Base-by-base conservation (phyloP, 2,329 filamentous ascomycete species). In the Fusarium ambrosium region DNA sequence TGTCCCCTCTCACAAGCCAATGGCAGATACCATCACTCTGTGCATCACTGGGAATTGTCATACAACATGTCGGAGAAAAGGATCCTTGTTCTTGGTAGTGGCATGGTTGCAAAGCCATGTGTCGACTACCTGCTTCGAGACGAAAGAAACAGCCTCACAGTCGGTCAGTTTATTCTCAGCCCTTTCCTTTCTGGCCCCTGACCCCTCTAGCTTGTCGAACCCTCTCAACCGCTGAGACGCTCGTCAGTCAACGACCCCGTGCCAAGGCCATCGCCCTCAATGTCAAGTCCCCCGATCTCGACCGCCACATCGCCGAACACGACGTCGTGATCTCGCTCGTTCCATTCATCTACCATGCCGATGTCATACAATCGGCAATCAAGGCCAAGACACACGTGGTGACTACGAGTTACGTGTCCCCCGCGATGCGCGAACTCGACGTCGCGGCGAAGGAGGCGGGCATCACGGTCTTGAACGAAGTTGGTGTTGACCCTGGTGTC, bases 381-480 rank as follows among this genome's bases (percentile, higher is more conserved):
- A 88, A 88, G 71, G 88, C 88, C 72, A 93, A 92, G 88, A 93
- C 91, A 82, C 84, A 94, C 84, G 91, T 94, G 29, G 92, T 94
- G 72, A 94, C 92, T 29, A 93, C 92, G n/a, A 91, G 89, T n/a
- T 94, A 94, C 79, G 90, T 93, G 67, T 92, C 90, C 9, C 90
- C 91, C 2, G 91, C 90, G 16, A 93, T 94, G 90, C 84, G 88
- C 83, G 91, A 90, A 80, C 86, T 94, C 43, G 90, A 93, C 69
- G 85, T 86, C 66, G 36, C 45, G 4, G 90, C 88, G 70, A 92
- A 92, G 83, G 89, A 90, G 68, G 92, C 92, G 9, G 92, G 92
- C 56, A 93, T 94, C 80, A 92, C 91, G 2, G 91, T 94, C 72
- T 89, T 94, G 87, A 94, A 94, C 82, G 92, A 94, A 84, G 92